Evolutionary conservation across 306 rosid genomes (phyloP), one percentile per base, ranked within the genome.

Genomic region (Lotus japonicus): DNA sequence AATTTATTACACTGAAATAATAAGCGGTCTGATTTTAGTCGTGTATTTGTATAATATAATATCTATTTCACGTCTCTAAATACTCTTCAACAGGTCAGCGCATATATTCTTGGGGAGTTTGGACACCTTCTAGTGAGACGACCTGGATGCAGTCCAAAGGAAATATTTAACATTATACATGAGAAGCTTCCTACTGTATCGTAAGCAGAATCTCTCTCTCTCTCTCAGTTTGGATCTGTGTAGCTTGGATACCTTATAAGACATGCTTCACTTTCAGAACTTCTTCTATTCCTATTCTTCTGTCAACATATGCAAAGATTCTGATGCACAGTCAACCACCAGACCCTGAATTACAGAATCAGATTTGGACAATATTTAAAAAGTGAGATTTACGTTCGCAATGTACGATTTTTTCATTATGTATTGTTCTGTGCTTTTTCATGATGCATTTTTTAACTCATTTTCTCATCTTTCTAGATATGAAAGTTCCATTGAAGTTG

Each of bases 151-250:
- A 81, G 89, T 74, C 95, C 96, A 3, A 95, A 83, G 83, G 99
- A 95, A 70, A 43, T 95, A 61, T 95, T 95, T 79, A 75, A 71
- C 74, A 77, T 91, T 56, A 88, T 91, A 82, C 99, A 95, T 60
- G 99, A 95, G 81, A 91, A 95, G 89, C 96, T 95, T 81, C 99
- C 99, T 48, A 79, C 99, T 62, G 92, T 95, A 66, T 87, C 95
- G 99, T 91, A 87, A 81, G 97, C 70, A 62, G 75, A 58, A 53
- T 74, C 61, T 52, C 12, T 49, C 48, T 21, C 33, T 66, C 11
- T 72, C 61, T 71, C 23, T 72, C 61, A n/a, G 14, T 53, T 41
- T 28, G 33, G 58, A 49, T 64, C 14, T 45, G 31, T 75, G 43
- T 26, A 49, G 66, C 60, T 28, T 62, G 36, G 38, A 68, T 64